Percentiles rank a stretch among this genome's conserved stretches.
phyloP scores from a whole-genome alignment of 2,329 filamentous ascomycete species.

The Xylariaceae sp. region DNA sequence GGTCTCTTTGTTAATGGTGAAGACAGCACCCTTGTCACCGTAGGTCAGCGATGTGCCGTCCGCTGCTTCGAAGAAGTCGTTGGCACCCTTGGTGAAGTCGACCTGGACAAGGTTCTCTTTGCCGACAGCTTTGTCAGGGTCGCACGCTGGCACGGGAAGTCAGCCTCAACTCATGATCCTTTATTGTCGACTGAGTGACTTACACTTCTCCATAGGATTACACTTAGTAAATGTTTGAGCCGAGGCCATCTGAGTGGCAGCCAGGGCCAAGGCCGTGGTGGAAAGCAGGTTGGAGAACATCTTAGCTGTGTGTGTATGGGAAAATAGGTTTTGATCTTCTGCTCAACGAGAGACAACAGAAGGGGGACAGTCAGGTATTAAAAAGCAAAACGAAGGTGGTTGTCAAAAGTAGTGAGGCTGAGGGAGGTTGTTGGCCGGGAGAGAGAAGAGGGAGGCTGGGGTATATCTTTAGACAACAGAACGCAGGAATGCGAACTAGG shows the following conservation, averaged over 20 bases:
- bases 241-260: conserved; percentile 43
- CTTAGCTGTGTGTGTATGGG: conserved; percentile 15
- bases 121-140: conserved; percentile 72
- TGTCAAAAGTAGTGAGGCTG: neutral
- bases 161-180: conserved; percentile 10
- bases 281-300: conserved; percentile 46
- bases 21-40: conserved; percentile 45
- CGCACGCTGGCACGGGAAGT: conserved; percentile 49
- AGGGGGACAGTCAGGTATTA: neutral
- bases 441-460: no score
- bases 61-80: conserved; percentile 46
- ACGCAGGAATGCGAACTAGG: neutral
- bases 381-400: neutral
- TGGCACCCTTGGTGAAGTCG: conserved; percentile 74
- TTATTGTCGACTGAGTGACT: neutral
- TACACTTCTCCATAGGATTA: conserved; percentile 50
- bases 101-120: conserved; percentile 44
- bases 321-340: neutral
- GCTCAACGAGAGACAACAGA: conserved; percentile 6
- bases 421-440: no score
- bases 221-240: conserved; percentile 56
- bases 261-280: conserved; percentile 42
- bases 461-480: no score
- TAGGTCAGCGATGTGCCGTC: conserved; percentile 46
- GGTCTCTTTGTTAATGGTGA: conserved; percentile 62